A percentile compares a stretch with the other conserved stretches of the same genome.
Evolutionary conservation across 2,329 filamentous ascomycete genomes (phyloP).

Genomic region (Colletotrichum sp.): DNA sequence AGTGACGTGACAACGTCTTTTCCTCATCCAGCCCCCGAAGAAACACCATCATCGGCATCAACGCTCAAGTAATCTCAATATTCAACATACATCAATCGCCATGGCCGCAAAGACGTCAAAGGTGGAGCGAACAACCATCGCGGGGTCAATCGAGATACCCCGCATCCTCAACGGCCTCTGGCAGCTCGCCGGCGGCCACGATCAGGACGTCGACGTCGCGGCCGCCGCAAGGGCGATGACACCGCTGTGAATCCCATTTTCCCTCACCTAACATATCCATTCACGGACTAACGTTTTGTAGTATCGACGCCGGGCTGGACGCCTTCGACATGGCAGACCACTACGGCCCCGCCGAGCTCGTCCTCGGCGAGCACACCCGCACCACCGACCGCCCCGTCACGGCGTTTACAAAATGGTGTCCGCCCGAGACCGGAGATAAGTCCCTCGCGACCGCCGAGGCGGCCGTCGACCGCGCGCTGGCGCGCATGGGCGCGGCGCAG

Average conservation of each 20-base stretch:
- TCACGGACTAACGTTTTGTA: neutral
- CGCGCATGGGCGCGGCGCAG: neutral
- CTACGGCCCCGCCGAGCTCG: slow-evolving; percentile 27
- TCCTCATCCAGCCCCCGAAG: neutral
- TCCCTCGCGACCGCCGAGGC: neutral
- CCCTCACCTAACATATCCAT: too few species aligned
- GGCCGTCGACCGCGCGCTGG: neutral
- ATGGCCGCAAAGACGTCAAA: neutral
- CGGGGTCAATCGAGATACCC: slow-evolving; percentile 16
- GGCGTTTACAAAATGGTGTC: slow-evolving; percentile 16
- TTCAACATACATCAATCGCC: neutral
- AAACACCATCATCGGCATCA: neutral
- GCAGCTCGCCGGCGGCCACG: slow-evolving; percentile 16
- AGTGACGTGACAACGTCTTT: fast-evolving
- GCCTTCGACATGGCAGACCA: slow-evolving; percentile 42
- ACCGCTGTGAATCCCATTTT: neutral
- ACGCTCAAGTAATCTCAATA: neutral
- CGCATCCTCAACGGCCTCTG: slow-evolving; percentile 18
- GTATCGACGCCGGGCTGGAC: slow-evolving; percentile 27
- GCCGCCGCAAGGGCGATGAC: neutral
- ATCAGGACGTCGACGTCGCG: neutral
- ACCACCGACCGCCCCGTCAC: neutral
- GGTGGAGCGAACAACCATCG: slow-evolving; percentile 9
- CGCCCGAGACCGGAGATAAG: slow-evolving; percentile 1
- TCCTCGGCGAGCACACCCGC: neutral